Base-by-base conservation (phyloP, 768 basidiomycete genomes). In the Porpolomopsis calyptriformis region DNA sequence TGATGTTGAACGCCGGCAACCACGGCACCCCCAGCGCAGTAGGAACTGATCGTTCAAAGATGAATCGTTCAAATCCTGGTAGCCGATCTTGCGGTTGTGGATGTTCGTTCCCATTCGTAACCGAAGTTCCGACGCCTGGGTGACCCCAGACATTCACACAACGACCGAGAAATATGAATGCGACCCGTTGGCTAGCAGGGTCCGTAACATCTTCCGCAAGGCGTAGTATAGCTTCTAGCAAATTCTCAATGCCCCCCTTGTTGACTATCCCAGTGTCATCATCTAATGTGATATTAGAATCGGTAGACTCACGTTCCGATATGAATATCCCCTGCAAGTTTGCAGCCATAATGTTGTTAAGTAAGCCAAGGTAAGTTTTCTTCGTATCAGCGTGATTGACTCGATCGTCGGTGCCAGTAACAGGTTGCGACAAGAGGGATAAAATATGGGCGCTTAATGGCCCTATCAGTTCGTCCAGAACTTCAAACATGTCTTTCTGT, bases 1-100 rank as follows among this genome's bases (percentile, higher is more conserved):
- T 88, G 53, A 84, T 68, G 57, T 92, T 93, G 60, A 96, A 88
- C 33, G 81, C 77, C 0, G 84, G 78, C 7, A 73, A 68, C 9
- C 86, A 81, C 1, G 90, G 77, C 3, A 97, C 77, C 6, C 79
- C 73, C 62, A 99, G 96, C 19, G 82, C 83, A 2, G 78, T 67
- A 9, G 90, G 87, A 43, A 98, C 69, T 26, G 94, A 64, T 10
- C 81, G 77, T 50, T 92, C 85, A 56, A 98, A 98, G 24, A 94
- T 76, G 60, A 93, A 93, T 11, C 78, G 75, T 53, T 97, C 92
- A 53, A 96, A 97, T 1, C 94, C 93, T 9, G 91, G 90, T 36
- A 98, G 63, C 9, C 70, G 65, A 43, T 63, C 63, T 29, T 66
- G 58, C 11, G 48, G 49, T 34, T 55, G 54, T 20, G 54, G 55